Evolutionary conservation across 148 eudicot species (phyloP), one percentile per base, ranked within the genome.

Genomic region (Polygonum maritimum): DNA sequence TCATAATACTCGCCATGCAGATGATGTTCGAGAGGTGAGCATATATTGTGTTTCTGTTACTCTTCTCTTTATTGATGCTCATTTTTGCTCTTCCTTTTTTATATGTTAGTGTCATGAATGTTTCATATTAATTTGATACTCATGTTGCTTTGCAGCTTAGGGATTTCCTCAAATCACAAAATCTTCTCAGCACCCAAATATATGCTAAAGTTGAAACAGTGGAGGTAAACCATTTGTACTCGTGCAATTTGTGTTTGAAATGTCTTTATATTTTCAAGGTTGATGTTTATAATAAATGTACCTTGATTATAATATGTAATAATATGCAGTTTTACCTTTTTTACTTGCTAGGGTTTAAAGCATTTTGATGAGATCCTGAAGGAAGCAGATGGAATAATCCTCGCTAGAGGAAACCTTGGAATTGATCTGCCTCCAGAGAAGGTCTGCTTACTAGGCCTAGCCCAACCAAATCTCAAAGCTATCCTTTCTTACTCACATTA

Each of bases 381-480:
- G 79, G 92, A 88, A 83, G 88, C 92, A 47, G 92, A 88, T 78
- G 92, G 89, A 60, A 45, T 88, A 39, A 85, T 88, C 76, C 87
- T 88, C 52, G 81, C 92, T 47, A 83, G 92, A 62, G 92, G 92
- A 52, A 88, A 85, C 77, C 77, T 88, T n/a, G 92, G 92, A 60
- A 85, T 88, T 71, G 92, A 88, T 76, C 83, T 87, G 35, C 88
- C 92, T n/a, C 89, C 92, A 35, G 92, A 88, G 77, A 88, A 88
- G 87, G 92, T 41, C 45, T 41, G 45, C 45, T 41, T 41, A 9
- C 8, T 41, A 41, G 9, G 45, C 45, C 8, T 41, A 41, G 9
- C 9, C 45, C 45, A 41, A 41, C 45, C 45, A 41, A 41, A 41
- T 6, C 8, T 41, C 45, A 41, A 9, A 41, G 45, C 45, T 41